Conservation (phyloP, 2,329 filamentous ascomycete species). For the Fusarium nygamai region DNA sequence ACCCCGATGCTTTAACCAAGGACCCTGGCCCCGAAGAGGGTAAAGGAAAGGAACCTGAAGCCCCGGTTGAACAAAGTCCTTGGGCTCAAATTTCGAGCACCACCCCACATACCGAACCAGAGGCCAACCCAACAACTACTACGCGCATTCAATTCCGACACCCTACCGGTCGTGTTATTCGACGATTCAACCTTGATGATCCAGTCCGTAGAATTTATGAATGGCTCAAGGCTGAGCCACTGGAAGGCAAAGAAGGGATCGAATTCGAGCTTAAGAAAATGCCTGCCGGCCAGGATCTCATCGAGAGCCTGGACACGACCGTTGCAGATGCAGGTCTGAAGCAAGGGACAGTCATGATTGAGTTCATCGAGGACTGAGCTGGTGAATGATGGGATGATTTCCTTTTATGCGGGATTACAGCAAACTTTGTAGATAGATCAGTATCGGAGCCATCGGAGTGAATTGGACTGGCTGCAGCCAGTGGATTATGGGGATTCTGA, state of each 20-base stretch:
- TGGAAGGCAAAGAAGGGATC: constrained; percentile 80
- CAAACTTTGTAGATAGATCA: constrained; percentile 36
- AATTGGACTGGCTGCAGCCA: constrained; percentile 26
- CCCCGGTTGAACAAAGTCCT: constrained; percentile 48
- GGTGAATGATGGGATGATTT: neutral
- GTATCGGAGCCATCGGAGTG: constrained; percentile 32
- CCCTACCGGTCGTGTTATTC: constrained; percentile 83
- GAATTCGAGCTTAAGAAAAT: constrained; percentile 90
- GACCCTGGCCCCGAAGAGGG: constrained; percentile 59
- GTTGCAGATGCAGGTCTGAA: constrained; percentile 87
- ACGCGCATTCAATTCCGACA: constrained; percentile 95
- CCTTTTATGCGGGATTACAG: constrained; percentile 31
- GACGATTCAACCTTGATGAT: constrained; percentile 82
- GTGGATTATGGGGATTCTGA: constrained; percentile 23
- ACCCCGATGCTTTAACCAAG: constrained; percentile 90
- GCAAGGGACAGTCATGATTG: constrained; percentile 95
- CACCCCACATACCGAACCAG: constrained; percentile 81
- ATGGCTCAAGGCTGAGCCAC: constrained; percentile 90
- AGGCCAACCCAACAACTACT: constrained; percentile 72
- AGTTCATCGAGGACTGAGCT: constrained; percentile 73
- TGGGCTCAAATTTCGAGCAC: constrained; percentile 79
- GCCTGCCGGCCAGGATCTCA: constrained; percentile 80
- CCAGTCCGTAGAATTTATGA: constrained; percentile 87
- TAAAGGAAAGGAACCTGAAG: constrained; percentile 62
- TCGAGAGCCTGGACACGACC: constrained; percentile 76